phyloP scores from a whole-genome alignment of 495 filamentous ascomycete genomes.

The Aspergillus carlsbadensis region DNA sequence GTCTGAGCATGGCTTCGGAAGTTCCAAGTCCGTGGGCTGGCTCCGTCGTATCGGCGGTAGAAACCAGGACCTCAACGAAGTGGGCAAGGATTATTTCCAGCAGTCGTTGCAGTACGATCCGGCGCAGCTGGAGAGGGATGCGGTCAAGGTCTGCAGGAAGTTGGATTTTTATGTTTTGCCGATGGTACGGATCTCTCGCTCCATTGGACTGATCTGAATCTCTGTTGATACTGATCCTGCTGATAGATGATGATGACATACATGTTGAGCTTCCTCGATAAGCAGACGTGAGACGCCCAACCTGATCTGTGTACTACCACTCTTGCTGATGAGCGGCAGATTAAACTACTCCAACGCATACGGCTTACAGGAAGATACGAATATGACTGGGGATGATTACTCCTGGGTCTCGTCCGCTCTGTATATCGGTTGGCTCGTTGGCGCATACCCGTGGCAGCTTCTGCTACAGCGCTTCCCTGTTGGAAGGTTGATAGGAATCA shows the following conservation, averaged over 20 bases:
- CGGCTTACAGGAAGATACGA: constrained; percentile 28
- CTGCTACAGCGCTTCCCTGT: constrained; percentile 30
- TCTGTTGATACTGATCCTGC: background rate
- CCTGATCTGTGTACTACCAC: background rate
- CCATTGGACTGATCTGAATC: background rate
- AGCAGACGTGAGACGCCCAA: constrained; percentile 4
- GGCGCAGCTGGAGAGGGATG: constrained; percentile 4
- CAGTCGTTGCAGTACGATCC: constrained; percentile 4
- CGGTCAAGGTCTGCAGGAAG: constrained; percentile 19
- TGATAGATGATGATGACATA: constrained; percentile 13
- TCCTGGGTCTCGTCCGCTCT: constrained; percentile 33
- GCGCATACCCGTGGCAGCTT: constrained; percentile 33
- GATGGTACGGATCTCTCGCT: too few relatives aligned
- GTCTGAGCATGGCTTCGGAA: background rate
- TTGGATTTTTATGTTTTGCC: constrained; percentile 18
- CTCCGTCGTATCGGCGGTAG: background rate
- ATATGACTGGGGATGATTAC: constrained; percentile 31
- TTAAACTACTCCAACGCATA: constrained; percentile 19
- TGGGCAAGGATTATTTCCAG: constrained; percentile 2
- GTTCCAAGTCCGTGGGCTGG: background rate
- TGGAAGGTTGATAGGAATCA: constrained; percentile 27
- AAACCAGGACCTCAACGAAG: background rate
- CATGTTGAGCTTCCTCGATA: constrained; percentile 19
- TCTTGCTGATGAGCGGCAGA: too few relatives aligned
- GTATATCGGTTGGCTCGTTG: constrained; percentile 33